These are phyloP conservation scores for Carex pumila DNA, from an alignment of 176 grass and related monocot species.

Conservation along the genomic window DNA sequence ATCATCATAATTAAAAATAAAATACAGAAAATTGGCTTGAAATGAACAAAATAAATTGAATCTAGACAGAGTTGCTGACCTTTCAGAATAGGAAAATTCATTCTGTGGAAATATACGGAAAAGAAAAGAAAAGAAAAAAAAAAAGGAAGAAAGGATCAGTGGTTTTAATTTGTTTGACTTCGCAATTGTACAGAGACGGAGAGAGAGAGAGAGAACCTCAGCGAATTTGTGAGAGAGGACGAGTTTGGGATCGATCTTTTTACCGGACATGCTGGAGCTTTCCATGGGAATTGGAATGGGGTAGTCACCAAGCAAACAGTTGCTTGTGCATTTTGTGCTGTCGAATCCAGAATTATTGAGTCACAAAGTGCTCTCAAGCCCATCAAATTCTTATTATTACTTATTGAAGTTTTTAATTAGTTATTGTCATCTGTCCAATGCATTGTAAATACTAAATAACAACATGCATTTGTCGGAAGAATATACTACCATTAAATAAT, in stretches of 20 bases:
- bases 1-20: background rate
- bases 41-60: background rate
- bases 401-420: background rate
- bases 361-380: background rate
- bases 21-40: background rate
- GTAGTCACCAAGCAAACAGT: background rate
- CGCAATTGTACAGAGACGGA: background rate
- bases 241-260: slow-evolving; percentile 40
- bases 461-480: too few relatives aligned
- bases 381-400: background rate
- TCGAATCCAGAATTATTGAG: background rate
- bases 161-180: background rate
- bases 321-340: background rate
- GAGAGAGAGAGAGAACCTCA: slow-evolving; percentile 34
- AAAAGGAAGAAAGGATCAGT: background rate
- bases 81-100: slow-evolving; percentile 68
- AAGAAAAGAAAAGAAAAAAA: background rate
- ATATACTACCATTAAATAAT: too few relatives aligned
- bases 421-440: background rate
- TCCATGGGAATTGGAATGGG: background rate
- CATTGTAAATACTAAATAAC: too few relatives aligned
- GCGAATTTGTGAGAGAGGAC: slow-evolving; percentile 69
- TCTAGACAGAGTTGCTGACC: slow-evolving; percentile 14
- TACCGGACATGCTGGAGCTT: background rate
- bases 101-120: slow-evolving; percentile 26